Percentiles rank a stretch among this genome's conserved stretches.
These are phyloP conservation scores for Warburgia ugandensis DNA, from an alignment of 164 flowering plant genomes.

Conservation along the genomic window DNA sequence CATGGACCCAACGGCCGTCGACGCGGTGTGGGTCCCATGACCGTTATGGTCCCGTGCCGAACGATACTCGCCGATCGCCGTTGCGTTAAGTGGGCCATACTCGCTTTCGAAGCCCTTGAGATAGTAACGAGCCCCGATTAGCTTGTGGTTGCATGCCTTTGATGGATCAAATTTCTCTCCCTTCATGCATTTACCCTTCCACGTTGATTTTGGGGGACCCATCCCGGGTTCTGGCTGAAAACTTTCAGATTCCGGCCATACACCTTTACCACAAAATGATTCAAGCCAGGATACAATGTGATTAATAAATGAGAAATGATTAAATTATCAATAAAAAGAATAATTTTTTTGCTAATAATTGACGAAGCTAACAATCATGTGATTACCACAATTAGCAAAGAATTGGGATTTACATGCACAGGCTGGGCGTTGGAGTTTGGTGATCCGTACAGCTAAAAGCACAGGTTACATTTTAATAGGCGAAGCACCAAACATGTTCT, in stretches of 20 bases:
- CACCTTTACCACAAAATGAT: too few relatives aligned
- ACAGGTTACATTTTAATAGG: too few relatives aligned
- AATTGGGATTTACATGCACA: too few relatives aligned
- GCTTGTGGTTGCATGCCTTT: conserved; percentile 43
- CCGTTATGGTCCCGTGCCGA: conserved; percentile 54
- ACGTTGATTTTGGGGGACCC: conserved; percentile 35
- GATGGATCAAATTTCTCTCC: conserved; percentile 38
- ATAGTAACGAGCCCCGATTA: conserved; percentile 61
- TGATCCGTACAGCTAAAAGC: too few relatives aligned
- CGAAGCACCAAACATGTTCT: too few relatives aligned
- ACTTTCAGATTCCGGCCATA: conserved; percentile 66
- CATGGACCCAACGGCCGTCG: conserved; percentile 58
- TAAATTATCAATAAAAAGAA: too few relatives aligned
- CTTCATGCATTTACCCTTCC: conserved; percentile 49
- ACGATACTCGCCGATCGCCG: conserved; percentile 29
- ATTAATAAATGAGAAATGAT: too few relatives aligned
- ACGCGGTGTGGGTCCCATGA: conserved; percentile 80
- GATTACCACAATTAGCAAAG: too few relatives aligned
- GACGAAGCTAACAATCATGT: too few relatives aligned
- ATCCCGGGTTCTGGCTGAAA: conserved; percentile 31
- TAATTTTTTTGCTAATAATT: too few relatives aligned
- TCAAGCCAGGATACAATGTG: too few relatives aligned
- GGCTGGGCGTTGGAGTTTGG: too few relatives aligned
- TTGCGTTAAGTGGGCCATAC: conserved; percentile 25
- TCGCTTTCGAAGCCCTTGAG: conserved; percentile 33